phyloP scores from a whole-genome alignment of 148 eudicot genomes.

The Vaccinium macrocarpon region DNA sequence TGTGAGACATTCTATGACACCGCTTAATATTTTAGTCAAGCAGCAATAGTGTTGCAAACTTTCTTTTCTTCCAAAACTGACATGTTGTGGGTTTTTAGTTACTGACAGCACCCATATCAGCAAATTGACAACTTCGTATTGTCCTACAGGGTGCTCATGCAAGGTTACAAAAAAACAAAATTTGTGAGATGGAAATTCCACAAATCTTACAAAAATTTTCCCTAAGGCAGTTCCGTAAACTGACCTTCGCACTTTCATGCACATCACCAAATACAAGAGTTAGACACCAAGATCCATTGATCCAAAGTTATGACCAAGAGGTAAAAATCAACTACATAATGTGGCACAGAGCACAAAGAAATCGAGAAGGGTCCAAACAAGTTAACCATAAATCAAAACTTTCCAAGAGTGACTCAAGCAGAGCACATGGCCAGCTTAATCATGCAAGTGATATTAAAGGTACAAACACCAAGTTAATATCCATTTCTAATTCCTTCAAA shows the following conservation, averaged over 20 bases:
- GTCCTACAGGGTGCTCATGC: background rate
- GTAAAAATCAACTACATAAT: no score
- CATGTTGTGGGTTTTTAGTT: background rate
- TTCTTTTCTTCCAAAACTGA: slow-evolving; percentile 1
- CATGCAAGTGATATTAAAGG: background rate
- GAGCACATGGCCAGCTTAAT: slow-evolving; percentile 5
- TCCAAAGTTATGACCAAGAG: background rate
- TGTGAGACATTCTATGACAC: background rate
- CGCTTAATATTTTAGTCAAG: background rate
- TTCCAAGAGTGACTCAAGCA: background rate
- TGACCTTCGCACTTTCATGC: background rate
- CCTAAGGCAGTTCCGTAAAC: background rate
- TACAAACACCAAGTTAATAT: background rate
- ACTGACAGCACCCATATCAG: no score
- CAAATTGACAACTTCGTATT: background rate
- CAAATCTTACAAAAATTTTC: background rate
- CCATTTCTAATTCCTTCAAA: background rate
- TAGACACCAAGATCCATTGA: background rate
- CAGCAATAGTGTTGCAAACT: background rate
- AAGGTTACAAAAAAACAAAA: background rate
- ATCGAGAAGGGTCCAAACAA: background rate
- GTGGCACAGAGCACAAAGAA: background rate
- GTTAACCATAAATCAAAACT: background rate
- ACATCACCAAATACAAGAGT: background rate
- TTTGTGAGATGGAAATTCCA: background rate